Evolutionary conservation across 495 filamentous ascomycete genomes (phyloP).

Genomic region (Margaritispora aquatica): DNA sequence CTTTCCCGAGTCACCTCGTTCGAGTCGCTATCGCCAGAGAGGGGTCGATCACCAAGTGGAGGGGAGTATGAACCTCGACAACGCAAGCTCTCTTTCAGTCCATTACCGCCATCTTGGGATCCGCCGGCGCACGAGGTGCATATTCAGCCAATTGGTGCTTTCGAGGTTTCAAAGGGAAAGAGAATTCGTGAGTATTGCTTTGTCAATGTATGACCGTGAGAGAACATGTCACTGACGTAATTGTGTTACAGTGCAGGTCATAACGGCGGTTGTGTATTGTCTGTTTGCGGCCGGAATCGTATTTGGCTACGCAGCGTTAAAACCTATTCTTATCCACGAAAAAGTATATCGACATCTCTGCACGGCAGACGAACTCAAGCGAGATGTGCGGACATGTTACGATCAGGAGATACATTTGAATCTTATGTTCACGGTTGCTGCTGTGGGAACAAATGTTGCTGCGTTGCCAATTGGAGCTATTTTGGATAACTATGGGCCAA

Average conservation of each 20-base stretch:
- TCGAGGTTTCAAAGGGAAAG: slow-evolving; percentile 59
- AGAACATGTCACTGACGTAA: slow-evolving; percentile 1
- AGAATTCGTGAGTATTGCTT: slow-evolving; percentile 49
- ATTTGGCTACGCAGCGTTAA: slow-evolving; percentile 80
- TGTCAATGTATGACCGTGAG: neutral
- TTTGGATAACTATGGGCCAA: slow-evolving; percentile 76
- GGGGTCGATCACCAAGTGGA: slow-evolving; percentile 29
- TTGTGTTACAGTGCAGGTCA: slow-evolving; percentile 48
- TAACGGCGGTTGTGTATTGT: slow-evolving; percentile 68
- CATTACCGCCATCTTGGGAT: slow-evolving; percentile 43
- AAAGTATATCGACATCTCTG: slow-evolving; percentile 67
- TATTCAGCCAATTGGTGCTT: slow-evolving; percentile 54
- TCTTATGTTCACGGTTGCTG: slow-evolving; percentile 91
- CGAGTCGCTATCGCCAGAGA: slow-evolving; percentile 39
- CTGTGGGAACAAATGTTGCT: slow-evolving; percentile 72
- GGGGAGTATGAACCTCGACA: slow-evolving; percentile 26
- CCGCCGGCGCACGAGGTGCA: slow-evolving; percentile 25
- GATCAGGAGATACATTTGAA: slow-evolving; percentile 79
- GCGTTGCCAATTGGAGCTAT: slow-evolving; percentile 83
- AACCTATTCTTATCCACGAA: slow-evolving; percentile 71
- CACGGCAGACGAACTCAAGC: slow-evolving; percentile 49
- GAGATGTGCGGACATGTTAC: slow-evolving; percentile 59
- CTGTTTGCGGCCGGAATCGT: slow-evolving; percentile 74
- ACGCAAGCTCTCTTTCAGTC: slow-evolving; percentile 47
- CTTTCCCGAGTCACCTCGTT: slow-evolving; percentile 40